Conservation (phyloP, 2,329 filamentous ascomycete species). For the Claviceps arundinis region DNA sequence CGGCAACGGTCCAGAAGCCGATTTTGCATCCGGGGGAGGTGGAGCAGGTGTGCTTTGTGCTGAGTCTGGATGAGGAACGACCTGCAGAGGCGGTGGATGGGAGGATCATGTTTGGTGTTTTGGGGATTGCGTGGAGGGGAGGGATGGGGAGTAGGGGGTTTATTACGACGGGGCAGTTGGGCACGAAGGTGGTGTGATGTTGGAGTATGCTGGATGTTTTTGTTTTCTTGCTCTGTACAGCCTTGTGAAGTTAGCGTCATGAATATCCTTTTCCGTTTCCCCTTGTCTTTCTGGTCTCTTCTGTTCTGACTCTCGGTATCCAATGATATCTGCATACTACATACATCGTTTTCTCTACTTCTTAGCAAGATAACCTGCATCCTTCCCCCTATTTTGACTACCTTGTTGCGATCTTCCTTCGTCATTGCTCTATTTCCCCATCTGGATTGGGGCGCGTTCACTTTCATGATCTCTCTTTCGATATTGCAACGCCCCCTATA, state of each 20-base stretch:
- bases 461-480: no score
- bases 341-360: no score
- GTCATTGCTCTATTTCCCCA: no score
- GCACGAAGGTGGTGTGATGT: constrained; percentile 28
- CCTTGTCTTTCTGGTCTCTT: background rate
- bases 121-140: constrained; percentile 79
- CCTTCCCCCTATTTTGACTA: no score
- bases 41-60: constrained; percentile 52
- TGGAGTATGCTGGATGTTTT: background rate
- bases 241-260: no score
- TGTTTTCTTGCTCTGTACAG: background rate
- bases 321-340: no score
- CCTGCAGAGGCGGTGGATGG: constrained; percentile 37
- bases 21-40: constrained; percentile 50
- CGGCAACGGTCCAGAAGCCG: constrained; percentile 24
- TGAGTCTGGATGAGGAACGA: constrained; percentile 14
- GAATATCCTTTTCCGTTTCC: background rate
- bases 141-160: constrained; percentile 83
- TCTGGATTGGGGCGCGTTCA: no score
- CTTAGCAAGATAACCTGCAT: no score
- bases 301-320: no score
- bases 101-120: constrained; percentile 58
- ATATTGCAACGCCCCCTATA: no score
- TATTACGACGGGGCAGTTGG: constrained; percentile 74
- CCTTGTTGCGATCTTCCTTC: no score